Evolutionary conservation across 768 basidiomycete genomes (phyloP).

Genomic region (Collybiopsis confluens): DNA sequence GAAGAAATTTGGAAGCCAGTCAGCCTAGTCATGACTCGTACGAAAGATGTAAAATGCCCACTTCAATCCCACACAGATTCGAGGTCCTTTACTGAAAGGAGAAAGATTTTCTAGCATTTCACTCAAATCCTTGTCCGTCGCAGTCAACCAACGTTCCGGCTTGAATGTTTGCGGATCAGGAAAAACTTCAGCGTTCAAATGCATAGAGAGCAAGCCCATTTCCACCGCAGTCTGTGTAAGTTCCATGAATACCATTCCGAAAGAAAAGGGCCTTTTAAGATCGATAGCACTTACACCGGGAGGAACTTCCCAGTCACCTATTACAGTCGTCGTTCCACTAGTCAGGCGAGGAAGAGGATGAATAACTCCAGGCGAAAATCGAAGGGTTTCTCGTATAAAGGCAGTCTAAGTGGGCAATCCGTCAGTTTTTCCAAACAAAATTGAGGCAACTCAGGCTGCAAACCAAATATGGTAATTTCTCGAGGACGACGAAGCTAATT

Average conservation of each 20-base stretch:
- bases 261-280: too few species aligned
- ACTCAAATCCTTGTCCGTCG: slow-evolving; percentile 23
- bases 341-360: slow-evolving; percentile 38
- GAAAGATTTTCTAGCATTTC: slow-evolving; percentile 40
- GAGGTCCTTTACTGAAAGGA: slow-evolving; percentile 39
- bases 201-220: slow-evolving; percentile 35
- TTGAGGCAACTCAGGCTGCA: too few species aligned
- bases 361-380: slow-evolving; percentile 36
- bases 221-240: slow-evolving; percentile 33
- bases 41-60: too few species aligned
- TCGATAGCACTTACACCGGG: slow-evolving; percentile 27
- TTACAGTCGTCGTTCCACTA: slow-evolving; percentile 26
- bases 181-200: slow-evolving; percentile 36
- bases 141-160: slow-evolving; percentile 42
- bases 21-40: slow-evolving; percentile 18
- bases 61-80: slow-evolving; percentile 24
- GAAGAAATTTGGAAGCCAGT: not conserved
- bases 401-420: slow-evolving; percentile 31
- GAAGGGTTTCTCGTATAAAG: slow-evolving; percentile 43
- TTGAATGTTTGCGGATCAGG: slow-evolving; percentile 33
- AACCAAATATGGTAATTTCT: slow-evolving; percentile 42
- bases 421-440: not conserved
- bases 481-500: slow-evolving; percentile 25
- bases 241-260: too few species aligned
- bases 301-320: slow-evolving; percentile 32